Conservation (phyloP, 208 protist genomes). For the Leishmania guyanensis region DNA sequence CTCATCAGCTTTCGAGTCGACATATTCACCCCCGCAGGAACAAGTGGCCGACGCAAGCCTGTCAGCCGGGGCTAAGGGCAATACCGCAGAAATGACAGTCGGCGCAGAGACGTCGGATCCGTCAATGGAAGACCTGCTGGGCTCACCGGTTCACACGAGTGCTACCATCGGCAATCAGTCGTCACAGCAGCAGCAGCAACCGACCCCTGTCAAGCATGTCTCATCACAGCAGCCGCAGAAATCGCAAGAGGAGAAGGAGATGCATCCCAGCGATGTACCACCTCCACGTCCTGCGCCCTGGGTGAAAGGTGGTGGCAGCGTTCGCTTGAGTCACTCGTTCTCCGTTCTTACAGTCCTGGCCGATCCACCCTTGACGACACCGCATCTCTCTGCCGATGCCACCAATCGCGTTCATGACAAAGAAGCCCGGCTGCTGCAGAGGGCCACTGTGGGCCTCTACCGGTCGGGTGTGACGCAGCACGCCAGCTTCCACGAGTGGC, state of each 20-base stretch:
- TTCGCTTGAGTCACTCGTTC: constrained; percentile 16
- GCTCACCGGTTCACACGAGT: background rate
- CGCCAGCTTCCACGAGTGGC: constrained; percentile 31
- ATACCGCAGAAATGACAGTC: background rate
- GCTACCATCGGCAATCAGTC: background rate
- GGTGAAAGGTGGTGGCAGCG: constrained; percentile 18
- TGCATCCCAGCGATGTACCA: too few species aligned
- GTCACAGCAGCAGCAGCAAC: background rate
- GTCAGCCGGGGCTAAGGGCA: background rate
- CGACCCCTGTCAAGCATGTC: background rate
- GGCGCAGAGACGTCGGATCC: background rate
- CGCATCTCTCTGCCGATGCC: background rate
- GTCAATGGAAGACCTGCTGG: background rate
- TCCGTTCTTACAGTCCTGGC: constrained; percentile 27
- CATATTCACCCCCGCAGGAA: background rate
- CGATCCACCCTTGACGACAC: constrained; percentile 1
- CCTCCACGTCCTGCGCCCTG: constrained; percentile 4
- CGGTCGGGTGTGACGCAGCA: constrained; percentile 13
- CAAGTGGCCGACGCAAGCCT: background rate
- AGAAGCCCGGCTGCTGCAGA: constrained; percentile 14
- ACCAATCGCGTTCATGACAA: background rate
- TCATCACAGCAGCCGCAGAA: background rate
- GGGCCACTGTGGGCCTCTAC: constrained; percentile 12
- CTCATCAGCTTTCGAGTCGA: background rate
- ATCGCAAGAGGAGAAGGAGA: background rate